A percentile compares a stretch with the other conserved stretches of the same genome.
Conservation (phyloP, 2,329 filamentous ascomycete genomes). For the Trichoderma hamatum region DNA sequence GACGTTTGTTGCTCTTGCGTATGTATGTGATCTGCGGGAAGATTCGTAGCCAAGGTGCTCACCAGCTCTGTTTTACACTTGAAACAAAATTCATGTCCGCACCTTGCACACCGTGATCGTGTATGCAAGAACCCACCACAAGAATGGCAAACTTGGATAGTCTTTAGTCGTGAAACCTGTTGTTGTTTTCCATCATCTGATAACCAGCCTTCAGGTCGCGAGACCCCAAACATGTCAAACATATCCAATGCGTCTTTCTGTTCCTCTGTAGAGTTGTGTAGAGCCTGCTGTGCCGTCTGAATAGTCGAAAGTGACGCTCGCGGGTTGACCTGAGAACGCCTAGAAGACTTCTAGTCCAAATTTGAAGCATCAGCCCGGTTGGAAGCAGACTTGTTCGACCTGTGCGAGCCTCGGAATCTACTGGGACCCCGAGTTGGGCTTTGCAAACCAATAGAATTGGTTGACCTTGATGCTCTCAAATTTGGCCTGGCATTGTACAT, state of each 20-base stretch:
- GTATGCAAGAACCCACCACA: slow-evolving; percentile 49
- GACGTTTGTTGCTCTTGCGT: background rate
- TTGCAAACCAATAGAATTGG: background rate
- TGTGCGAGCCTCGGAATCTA: background rate
- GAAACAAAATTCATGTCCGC: slow-evolving; percentile 55
- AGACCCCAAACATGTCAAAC: slow-evolving; percentile 51
- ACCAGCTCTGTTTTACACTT: slow-evolving; percentile 48
- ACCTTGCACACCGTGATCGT: slow-evolving; percentile 49
- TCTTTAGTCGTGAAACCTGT: slow-evolving; percentile 32
- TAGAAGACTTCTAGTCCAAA: background rate
- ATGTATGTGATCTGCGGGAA: background rate
- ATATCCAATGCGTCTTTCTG: slow-evolving; percentile 51
- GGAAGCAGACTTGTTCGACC: background rate
- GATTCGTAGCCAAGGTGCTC: slow-evolving; percentile 1
- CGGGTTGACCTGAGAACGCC: background rate
- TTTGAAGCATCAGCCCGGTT: background rate
- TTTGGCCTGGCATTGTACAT: slow-evolving; percentile 12
- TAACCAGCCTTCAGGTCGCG: slow-evolving; percentile 51
- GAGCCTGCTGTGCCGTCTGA: slow-evolving; percentile 32
- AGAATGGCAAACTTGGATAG: slow-evolving; percentile 51
- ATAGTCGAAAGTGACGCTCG: slow-evolving; percentile 20
- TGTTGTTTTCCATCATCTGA: slow-evolving; percentile 41
- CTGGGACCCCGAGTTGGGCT: background rate
- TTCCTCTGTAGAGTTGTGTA: slow-evolving; percentile 41
- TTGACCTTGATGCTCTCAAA: slow-evolving; percentile 24